Evolutionary conservation across 768 basidiomycete genomes (phyloP), one percentile per base, ranked within the genome.

Genomic region (Kondoa subrosea): DNA sequence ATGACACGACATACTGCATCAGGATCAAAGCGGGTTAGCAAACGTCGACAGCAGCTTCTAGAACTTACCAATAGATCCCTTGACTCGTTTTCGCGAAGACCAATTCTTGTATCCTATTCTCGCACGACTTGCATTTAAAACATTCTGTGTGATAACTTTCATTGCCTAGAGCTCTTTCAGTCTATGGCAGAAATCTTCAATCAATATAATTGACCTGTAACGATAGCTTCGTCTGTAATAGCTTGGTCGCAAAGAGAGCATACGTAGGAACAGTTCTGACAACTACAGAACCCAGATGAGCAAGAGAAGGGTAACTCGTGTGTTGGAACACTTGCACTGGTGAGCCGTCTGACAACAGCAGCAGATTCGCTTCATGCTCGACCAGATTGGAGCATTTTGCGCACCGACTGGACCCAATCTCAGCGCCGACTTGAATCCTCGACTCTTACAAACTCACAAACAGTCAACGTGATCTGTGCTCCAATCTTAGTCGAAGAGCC

Each of bases 111-210:
- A 99, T 99, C 67, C 90, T 83, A 75, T 87, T 87, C 76, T 84
- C 85, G 80, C 95, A 99, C 64, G 91, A 87, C 74, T 89, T 87
- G 80, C 95, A 99, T 73, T 93, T 92, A 81, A 99, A 99, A 79
- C 95, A 99, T 71, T 91, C 88, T 3, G 95, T 92, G 76, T 97
- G 95, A 74, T 97, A 99, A 0, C 91, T 90, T 76, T 97, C 95
- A 77, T 99, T 91, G 69, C 91, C 40, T 50, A n/a, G 40, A 50
- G 8, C 21, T 50, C 40, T 50, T 50, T 0, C 1, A 25, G 56
- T 32, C 31, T 27, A 30, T 34, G 15, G 57, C 29, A 4, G 25
- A 59, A 57, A 34, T 29, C n/a, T n/a, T n/a, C 63, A 16, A 17
- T 59, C 64, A 27, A 4, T 29, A 64, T 72, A 60, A 8, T 64